phyloP scores from a whole-genome alignment of 192 early-diverging fungal genomes.

The Umbelopsis isabellina region DNA sequence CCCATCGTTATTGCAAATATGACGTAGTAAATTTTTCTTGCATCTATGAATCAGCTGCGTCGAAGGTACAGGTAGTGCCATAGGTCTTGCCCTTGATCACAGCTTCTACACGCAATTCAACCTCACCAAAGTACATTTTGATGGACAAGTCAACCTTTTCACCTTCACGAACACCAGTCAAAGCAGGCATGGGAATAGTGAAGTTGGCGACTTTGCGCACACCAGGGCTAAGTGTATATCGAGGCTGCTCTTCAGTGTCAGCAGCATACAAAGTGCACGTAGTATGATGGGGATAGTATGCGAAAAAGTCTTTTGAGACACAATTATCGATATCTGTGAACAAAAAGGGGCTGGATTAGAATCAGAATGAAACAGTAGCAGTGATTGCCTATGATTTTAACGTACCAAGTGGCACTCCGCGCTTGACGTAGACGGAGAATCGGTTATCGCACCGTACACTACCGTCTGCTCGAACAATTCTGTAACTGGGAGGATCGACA shows the following conservation, averaged over 20 bases:
- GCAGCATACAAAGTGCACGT: conserved; percentile 45
- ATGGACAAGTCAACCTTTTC: conserved; percentile 43
- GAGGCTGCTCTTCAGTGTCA: conserved; percentile 41
- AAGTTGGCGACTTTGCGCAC: conserved; percentile 44
- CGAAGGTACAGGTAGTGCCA: conserved; percentile 44
- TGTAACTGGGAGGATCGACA: conserved; percentile 47
- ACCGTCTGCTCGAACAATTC: conserved; percentile 49
- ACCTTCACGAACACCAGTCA: conserved; percentile 41
- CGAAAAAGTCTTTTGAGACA: conserved; percentile 44
- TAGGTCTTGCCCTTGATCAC: conserved; percentile 47
- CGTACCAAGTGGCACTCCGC: conserved; percentile 39
- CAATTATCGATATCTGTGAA: conserved; percentile 44
- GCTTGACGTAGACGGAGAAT: conserved; percentile 51
- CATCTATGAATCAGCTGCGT: conserved; percentile 23
- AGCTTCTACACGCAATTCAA: conserved; percentile 44
- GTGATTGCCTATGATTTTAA: neutral
- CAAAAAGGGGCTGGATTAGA: neutral
- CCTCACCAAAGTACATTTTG: conserved; percentile 46
- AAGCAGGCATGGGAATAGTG: conserved; percentile 42
- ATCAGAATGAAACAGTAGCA: neutral
- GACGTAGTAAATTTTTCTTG: neutral
- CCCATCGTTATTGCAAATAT: conserved; percentile 16
- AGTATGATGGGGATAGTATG: conserved; percentile 47
- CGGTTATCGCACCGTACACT: conserved; percentile 51
- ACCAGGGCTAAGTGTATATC: conserved; percentile 39